Percentiles rank a stretch among this genome's conserved stretches.
phyloP scores from a whole-genome alignment of 2,329 filamentous ascomycete genomes.

The Ceratocystis cacaofunesta region DNA sequence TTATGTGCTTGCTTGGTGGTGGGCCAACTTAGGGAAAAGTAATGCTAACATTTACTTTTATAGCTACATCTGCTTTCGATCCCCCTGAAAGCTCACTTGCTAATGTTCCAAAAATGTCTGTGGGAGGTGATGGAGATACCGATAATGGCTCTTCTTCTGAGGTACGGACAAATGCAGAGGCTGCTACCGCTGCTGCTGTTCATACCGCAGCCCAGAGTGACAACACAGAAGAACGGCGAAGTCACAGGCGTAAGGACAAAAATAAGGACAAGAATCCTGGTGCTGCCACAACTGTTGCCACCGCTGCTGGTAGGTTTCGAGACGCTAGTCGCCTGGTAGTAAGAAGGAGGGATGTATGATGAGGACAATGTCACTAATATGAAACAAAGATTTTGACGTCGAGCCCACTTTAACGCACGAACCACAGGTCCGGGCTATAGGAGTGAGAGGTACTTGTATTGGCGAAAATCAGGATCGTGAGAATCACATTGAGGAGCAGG shows the following conservation, averaged over 20 bases:
- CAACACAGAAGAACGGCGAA: neutral
- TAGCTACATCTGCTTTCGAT: neutral
- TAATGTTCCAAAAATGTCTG: neutral
- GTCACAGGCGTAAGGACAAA: neutral
- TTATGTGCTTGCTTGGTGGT: neutral
- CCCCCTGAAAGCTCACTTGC: neutral
- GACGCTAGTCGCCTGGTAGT: neutral
- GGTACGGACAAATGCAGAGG: neutral
- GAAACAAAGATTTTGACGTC: constrained; percentile 9
- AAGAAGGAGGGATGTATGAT: constrained; percentile 5
- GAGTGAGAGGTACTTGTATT: neutral
- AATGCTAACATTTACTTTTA: neutral
- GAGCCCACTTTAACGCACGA: constrained; percentile 1
- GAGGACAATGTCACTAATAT: constrained; percentile 10
- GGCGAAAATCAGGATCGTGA: neutral
- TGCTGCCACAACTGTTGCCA: neutral
- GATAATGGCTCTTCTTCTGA: neutral
- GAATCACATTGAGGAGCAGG: neutral
- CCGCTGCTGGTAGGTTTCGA: constrained; percentile 10
- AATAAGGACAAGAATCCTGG: neutral
- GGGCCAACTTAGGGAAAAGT: neutral
- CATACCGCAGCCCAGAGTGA: neutral
- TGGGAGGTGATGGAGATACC: neutral
- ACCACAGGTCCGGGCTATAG: constrained; percentile 2
- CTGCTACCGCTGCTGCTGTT: neutral